phyloP scores from a whole-genome alignment of 2,329 filamentous ascomycete species.

The Pseudophaeomoniella oleicola region DNA sequence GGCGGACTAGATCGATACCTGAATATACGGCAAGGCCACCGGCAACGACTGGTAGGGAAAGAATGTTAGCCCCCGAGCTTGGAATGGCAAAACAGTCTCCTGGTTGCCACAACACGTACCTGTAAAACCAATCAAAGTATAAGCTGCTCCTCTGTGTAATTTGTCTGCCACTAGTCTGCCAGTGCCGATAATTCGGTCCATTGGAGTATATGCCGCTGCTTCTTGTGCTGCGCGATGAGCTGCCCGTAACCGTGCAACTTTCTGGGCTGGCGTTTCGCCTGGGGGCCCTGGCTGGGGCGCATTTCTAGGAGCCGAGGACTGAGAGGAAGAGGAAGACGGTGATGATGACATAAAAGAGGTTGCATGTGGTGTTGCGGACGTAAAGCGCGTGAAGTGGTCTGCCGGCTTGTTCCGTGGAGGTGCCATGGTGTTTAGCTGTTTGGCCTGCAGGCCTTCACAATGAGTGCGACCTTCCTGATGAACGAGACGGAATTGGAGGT shows the following conservation, averaged over 20 bases:
- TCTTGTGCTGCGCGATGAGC: slow-evolving; percentile 53
- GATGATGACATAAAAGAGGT: slow-evolving; percentile 22
- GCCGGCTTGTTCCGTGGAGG: slow-evolving; percentile 13
- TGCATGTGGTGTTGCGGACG: slow-evolving; percentile 34
- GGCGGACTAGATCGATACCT: slow-evolving; percentile 50
- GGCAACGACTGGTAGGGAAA: slow-evolving; percentile 1
- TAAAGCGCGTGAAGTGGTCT: slow-evolving; percentile 34
- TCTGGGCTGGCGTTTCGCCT: slow-evolving; percentile 52
- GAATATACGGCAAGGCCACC: slow-evolving; percentile 40
- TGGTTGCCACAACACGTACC: no score
- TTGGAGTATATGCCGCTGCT: slow-evolving; percentile 40
- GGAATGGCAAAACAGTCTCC: slow-evolving; percentile 2
- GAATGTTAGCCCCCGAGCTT: not conserved
- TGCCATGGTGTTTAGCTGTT: not conserved
- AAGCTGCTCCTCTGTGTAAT: slow-evolving; percentile 45
- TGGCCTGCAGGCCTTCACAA: not conserved
- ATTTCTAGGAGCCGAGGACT: slow-evolving; percentile 4
- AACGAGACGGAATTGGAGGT: no score
- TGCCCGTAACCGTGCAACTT: slow-evolving; percentile 52
- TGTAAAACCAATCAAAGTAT: slow-evolving; percentile 46
- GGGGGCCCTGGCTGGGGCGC: slow-evolving; percentile 13
- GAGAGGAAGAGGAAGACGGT: slow-evolving; percentile 14
- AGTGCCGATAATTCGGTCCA: slow-evolving; percentile 38
- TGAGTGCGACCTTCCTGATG: no score
- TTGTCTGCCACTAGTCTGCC: slow-evolving; percentile 45